Percentiles rank a stretch among this genome's conserved stretches.
Conservation (phyloP, 495 filamentous ascomycete genomes). For the Penicillium antarcticum region DNA sequence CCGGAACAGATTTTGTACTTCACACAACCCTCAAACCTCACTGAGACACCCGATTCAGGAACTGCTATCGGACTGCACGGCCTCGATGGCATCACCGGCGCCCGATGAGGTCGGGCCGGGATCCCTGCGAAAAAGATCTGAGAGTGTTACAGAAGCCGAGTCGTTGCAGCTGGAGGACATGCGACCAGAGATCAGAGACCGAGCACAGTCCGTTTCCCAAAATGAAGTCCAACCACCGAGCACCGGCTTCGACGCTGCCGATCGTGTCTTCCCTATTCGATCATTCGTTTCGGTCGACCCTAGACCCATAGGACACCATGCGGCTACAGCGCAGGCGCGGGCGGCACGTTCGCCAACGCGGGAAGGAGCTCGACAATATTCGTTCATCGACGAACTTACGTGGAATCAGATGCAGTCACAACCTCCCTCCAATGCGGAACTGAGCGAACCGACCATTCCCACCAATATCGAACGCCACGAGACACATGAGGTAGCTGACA, state of each 20-base stretch:
- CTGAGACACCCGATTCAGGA: too few relatives aligned
- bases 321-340: conserved; percentile 2
- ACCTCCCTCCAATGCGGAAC: background rate
- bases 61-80: background rate
- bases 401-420: conserved; percentile 24
- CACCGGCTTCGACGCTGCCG: conserved; percentile 35
- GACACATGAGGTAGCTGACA: conserved; percentile 11
- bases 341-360: conserved; percentile 15
- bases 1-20: background rate
- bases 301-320: conserved; percentile 11
- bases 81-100: conserved; percentile 8
- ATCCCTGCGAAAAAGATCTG: conserved; percentile 15
- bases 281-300: conserved; percentile 75
- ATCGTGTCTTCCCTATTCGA: conserved; percentile 81
- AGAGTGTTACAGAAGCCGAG: conserved; percentile 4
- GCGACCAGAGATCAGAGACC: conserved; percentile 12
- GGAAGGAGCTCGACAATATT: conserved; percentile 28
- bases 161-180: background rate
- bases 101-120: conserved; percentile 7
- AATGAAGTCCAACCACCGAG: conserved; percentile 1
- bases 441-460: conserved; percentile 11
- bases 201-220: conserved; percentile 16
- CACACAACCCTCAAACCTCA: background rate
- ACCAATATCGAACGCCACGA: conserved; percentile 8
- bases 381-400: conserved; percentile 31